Evolutionary conservation across 306 rosid genomes (phyloP), one percentile per base, ranked within the genome.

Genomic region (Rosa persica): DNA sequence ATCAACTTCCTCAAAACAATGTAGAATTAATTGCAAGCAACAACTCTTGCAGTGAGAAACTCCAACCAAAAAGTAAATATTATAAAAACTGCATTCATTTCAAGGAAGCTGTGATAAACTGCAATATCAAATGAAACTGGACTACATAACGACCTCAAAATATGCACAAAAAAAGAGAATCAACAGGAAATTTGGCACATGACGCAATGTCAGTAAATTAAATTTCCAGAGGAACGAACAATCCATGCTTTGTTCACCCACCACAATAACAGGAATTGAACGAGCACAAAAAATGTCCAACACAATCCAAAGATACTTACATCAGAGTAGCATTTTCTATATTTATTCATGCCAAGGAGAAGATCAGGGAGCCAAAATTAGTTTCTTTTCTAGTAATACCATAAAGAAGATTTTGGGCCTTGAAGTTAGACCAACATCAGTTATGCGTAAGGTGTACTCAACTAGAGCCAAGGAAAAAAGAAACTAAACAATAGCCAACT

Each of bases 1-100:
- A 52, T 52, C 66, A 72, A 52, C 48, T 51, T 52, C 76, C 22
- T 57, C 39, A 55, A 1, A 57, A 74, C n/a, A 55, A 73, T 40
- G 7, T 52, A 55, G 39, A 73, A 39, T 40, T 3, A 38, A 54
- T 38, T 15, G 52, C 27, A 39, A n/a, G 67, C 12, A 55, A 55
- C 3, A 39, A 8, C 12, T 38, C 27, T 12, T 0, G 23, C 0
- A 57, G 42, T 4, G 39, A 23, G 52, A 74, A 57, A 38, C 57
- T 54, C 34, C 8, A n/a, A n/a, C n/a, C n/a, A 5, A 54, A n/a
- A 57, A 20, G 23, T 22, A 34, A 66, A 36, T 40, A 30, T 60
- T 34, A 0, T 17, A 57, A 74, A n/a, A 0, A 17, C 19, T 25
- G 19, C 43, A 30, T 8, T 74, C 55, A 58, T 27, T 58, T 57